A percentile compares a stretch with the other conserved stretches of the same genome.
These are phyloP conservation scores for Calonectria hongkongensis DNA, from an alignment of 2,329 filamentous ascomycete species.

Conservation along the genomic window DNA sequence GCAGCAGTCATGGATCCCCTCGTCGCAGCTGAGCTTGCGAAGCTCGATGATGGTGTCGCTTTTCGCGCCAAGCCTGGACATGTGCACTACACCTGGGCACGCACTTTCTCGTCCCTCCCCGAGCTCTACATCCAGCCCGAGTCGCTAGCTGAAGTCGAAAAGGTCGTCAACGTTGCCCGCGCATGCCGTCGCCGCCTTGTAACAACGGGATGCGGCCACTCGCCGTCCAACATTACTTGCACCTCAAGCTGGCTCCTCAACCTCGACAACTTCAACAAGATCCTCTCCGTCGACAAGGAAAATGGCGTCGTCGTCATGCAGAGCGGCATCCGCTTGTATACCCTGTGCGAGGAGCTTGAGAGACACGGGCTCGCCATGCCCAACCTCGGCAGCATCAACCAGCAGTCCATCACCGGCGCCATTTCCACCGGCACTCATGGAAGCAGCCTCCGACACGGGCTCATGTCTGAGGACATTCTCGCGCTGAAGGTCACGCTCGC, in stretches of 20 bases:
- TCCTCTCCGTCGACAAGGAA: slow-evolving; percentile 81
- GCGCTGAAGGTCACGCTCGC: slow-evolving; percentile 87
- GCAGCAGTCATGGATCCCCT: slow-evolving; percentile 61
- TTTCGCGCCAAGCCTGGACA: slow-evolving; percentile 86
- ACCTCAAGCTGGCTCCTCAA: slow-evolving; percentile 97
- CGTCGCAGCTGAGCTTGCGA: slow-evolving; percentile 58
- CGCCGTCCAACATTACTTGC: slow-evolving; percentile 92
- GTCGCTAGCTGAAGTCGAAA: slow-evolving; percentile 87
- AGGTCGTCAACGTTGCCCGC: slow-evolving; percentile 86
- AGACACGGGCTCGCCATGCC: slow-evolving; percentile 87
- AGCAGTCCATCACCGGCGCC: slow-evolving; percentile 93
- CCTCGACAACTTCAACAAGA: slow-evolving; percentile 86
- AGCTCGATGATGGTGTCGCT: slow-evolving; percentile 69
- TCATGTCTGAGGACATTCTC: slow-evolving; percentile 86
- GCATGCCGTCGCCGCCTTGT: slow-evolving; percentile 87
- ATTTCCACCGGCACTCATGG: slow-evolving; percentile 97
- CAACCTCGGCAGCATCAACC: slow-evolving; percentile 95
- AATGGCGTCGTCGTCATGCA: slow-evolving; percentile 84
- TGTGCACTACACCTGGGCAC: slow-evolving; percentile 94
- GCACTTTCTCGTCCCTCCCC: slow-evolving; percentile 90
- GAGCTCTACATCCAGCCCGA: slow-evolving; percentile 94
- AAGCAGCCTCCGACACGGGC: slow-evolving; percentile 87
- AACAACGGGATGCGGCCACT: slow-evolving; percentile 93
- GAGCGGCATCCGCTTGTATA: slow-evolving; percentile 89
- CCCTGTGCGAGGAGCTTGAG: slow-evolving; percentile 84